These are phyloP conservation scores for Clonostachys chloroleuca DNA, from an alignment of 2,329 filamentous ascomycete species.

Conservation along the genomic window DNA sequence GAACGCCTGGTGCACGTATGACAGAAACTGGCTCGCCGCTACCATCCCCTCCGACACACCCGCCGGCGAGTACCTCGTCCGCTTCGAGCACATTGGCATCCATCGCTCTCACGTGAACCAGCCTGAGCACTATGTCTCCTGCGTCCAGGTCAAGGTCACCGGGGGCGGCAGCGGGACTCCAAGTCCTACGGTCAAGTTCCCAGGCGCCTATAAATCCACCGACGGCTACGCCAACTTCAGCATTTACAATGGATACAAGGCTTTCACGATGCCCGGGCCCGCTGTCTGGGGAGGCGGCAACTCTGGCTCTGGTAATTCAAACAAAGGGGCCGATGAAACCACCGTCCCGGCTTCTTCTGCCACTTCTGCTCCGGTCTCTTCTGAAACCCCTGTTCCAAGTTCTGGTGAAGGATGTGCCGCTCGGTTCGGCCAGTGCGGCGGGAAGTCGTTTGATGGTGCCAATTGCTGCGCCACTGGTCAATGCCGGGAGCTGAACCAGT, in stretches of 20 bases:
- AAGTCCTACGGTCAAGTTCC: slow-evolving; percentile 17
- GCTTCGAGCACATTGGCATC: slow-evolving; percentile 23
- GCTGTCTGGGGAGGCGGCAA: slow-evolving; percentile 7
- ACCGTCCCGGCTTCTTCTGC: too few species aligned
- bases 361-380: too few species aligned
- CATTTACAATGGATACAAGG: slow-evolving; percentile 11
- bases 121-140: slow-evolving; percentile 12
- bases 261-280: slow-evolving; percentile 11
- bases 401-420: too few species aligned
- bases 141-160: slow-evolving; percentile 11
- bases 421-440: too few species aligned
- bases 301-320: too few species aligned
- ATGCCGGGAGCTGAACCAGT: too few species aligned
- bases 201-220: slow-evolving; percentile 16
- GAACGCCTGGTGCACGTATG: slow-evolving; percentile 13
- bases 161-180: slow-evolving; percentile 10
- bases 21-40: slow-evolving; percentile 16
- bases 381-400: too few species aligned
- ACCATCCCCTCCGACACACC: slow-evolving; percentile 25
- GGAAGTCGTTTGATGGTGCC: too few species aligned
- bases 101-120: slow-evolving; percentile 13
- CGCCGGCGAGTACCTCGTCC: slow-evolving; percentile 27
- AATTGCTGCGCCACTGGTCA: too few species aligned
- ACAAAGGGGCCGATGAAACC: too few species aligned
- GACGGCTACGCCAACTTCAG: slow-evolving; percentile 14